Conservation (phyloP, 2,329 filamentous ascomycete species). For the Aspergillus aculeatinus region DNA sequence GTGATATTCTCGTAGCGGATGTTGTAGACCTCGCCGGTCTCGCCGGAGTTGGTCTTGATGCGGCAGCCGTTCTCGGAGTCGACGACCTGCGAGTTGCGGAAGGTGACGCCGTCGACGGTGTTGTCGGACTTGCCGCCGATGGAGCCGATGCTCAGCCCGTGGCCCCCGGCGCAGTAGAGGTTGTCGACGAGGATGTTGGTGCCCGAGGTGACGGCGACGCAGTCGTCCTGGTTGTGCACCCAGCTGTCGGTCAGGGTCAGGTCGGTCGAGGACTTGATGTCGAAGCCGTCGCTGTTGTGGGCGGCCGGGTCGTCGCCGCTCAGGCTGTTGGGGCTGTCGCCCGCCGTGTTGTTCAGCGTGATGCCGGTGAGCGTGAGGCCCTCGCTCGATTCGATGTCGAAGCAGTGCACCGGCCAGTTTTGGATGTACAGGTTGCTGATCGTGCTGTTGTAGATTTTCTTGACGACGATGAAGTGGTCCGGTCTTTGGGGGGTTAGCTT, state of each 20-base stretch:
- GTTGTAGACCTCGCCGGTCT: conserved; percentile 41
- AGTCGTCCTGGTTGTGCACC: conserved; percentile 47
- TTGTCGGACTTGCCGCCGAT: conserved; percentile 53
- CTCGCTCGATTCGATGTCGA: conserved; percentile 35
- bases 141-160: conserved; percentile 36
- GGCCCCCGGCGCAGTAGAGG: conserved; percentile 41
- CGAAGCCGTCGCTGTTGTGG: conserved; percentile 53
- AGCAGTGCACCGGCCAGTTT: conserved; percentile 44
- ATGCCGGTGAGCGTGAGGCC: conserved; percentile 39
- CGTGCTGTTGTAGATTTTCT: conserved; percentile 40
- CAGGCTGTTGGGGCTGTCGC: conserved; percentile 35
- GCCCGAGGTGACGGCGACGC: conserved; percentile 32
- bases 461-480: conserved; percentile 43
- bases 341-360: conserved; percentile 42
- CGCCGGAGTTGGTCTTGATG: conserved; percentile 43
- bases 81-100: conserved; percentile 51
- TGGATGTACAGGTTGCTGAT: conserved; percentile 41
- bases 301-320: conserved; percentile 36
- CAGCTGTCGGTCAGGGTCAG: conserved; percentile 46
- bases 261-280: conserved; percentile 47
- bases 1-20: conserved; percentile 51
- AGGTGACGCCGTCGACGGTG: conserved; percentile 52
- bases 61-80: conserved; percentile 43
- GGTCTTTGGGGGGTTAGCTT: conserved; percentile 22
- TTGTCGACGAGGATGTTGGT: conserved; percentile 26